These are phyloP conservation scores for Talaromyces stipitatus DNA, from an alignment of 495 filamentous ascomycete genomes.

Conservation along the genomic window DNA sequence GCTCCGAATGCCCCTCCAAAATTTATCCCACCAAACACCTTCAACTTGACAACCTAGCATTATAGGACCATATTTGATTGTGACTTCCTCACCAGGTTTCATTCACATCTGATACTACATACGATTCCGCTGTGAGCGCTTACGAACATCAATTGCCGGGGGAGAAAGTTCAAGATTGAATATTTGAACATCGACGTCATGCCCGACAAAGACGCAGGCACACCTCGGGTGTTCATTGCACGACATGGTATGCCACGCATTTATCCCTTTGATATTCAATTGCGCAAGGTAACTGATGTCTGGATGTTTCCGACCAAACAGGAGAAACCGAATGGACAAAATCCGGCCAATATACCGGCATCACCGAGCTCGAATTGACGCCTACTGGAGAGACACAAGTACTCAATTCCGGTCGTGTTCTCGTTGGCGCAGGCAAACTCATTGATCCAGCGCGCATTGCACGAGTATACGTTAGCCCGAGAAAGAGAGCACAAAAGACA, in stretches of 20 bases:
- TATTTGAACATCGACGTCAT: slow-evolving; percentile 8
- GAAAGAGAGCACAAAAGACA: slow-evolving; percentile 66
- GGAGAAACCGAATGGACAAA: slow-evolving; percentile 86
- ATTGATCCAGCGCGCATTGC: slow-evolving; percentile 70
- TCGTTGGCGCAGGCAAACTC: slow-evolving; percentile 67
- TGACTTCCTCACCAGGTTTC: neutral
- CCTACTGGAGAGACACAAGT: slow-evolving; percentile 66
- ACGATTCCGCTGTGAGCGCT: neutral
- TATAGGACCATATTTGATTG: neutral
- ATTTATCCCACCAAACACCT: neutral
- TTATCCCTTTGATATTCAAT: neutral
- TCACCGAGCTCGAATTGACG: slow-evolving; percentile 75
- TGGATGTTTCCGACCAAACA: slow-evolving; percentile 7
- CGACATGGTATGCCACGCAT: slow-evolving; percentile 23
- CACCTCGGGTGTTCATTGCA: slow-evolving; percentile 31
- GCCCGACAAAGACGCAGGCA: slow-evolving; percentile 39
- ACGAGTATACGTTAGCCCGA: slow-evolving; percentile 74
- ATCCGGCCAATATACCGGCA: slow-evolving; percentile 76
- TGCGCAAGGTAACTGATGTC: neutral
- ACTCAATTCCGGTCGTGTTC: slow-evolving; percentile 55
- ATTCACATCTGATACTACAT: too few relatives aligned
- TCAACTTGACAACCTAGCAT: neutral
- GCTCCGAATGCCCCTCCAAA: neutral
- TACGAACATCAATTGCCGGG: neutral
- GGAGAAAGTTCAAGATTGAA: neutral